Percentiles rank a stretch among this genome's conserved stretches.
Evolutionary conservation across 768 basidiomycete genomes (phyloP).

Genomic region (Pisolithus marmoratus): DNA sequence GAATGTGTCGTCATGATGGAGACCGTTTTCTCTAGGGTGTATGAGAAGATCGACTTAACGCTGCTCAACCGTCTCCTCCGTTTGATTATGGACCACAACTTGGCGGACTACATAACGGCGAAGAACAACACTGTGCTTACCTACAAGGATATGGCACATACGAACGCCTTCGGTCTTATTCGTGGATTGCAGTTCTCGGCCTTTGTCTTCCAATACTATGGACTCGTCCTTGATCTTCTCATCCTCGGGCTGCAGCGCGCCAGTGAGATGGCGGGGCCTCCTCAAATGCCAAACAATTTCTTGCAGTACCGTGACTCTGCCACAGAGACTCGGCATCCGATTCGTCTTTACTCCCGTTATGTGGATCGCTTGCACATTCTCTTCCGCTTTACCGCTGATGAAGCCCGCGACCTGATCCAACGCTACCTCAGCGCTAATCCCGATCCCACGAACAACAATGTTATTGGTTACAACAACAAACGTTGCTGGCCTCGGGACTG

Average conservation of each 20-base stretch:
- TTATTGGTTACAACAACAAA: constrained; percentile 99
- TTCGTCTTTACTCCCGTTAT: constrained; percentile 95
- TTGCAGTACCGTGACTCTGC: constrained; percentile 92
- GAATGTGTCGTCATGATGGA: constrained; percentile 99
- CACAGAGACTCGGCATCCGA: constrained; percentile 96
- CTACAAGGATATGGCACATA: constrained; percentile 98
- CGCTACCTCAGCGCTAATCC: constrained; percentile 96
- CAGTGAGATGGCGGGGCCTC: constrained; percentile 98
- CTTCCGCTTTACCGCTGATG: constrained; percentile 97
- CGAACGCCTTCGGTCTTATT: constrained; percentile 95
- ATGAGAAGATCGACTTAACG: constrained; percentile 98
- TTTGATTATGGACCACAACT: constrained; percentile 95
- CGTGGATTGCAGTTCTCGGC: constrained; percentile 97
- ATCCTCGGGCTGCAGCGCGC: constrained; percentile 97
- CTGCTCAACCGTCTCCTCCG: constrained; percentile 92
- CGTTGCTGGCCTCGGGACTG: constrained; percentile 99
- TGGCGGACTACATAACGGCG: constrained; percentile 98
- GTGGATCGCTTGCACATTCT: constrained; percentile 93
- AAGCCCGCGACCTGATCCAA: constrained; percentile 95
- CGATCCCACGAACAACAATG: constrained; percentile 98
- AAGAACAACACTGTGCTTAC: constrained; percentile 97
- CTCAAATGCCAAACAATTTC: constrained; percentile 97
- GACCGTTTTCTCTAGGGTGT: constrained; percentile 94
- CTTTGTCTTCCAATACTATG: constrained; percentile 99
- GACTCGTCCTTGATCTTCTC: constrained; percentile 89